A percentile compares a stretch with the other conserved stretches of the same genome.
phyloP scores from a whole-genome alignment of 2,329 filamentous ascomycete genomes.

The Aspergillus fischeri region DNA sequence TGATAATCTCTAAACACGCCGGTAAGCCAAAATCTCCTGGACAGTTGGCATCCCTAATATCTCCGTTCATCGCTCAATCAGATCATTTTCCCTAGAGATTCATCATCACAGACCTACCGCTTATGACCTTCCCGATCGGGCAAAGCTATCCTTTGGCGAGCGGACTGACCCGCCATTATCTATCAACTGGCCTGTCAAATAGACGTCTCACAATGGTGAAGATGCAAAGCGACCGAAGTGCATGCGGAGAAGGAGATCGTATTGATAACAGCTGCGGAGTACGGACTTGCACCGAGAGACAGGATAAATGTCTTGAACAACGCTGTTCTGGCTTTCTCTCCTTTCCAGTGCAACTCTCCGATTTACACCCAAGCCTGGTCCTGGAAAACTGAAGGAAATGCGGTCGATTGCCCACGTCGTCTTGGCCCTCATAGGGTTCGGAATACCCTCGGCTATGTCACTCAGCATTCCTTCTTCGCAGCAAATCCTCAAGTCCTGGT shows the following conservation, averaged over 20 bases:
- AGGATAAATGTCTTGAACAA: not conserved
- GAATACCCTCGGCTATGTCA: slow-evolving; percentile 6
- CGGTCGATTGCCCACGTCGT: slow-evolving; percentile 1
- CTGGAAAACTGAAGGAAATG: not conserved
- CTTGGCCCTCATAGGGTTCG: not conserved
- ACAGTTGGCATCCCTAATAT: not conserved
- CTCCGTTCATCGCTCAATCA: not conserved
- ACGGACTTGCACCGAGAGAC: not conserved
- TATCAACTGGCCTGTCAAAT: not conserved
- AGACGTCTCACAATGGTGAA: not conserved
- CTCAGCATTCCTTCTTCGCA: slow-evolving; percentile 25
- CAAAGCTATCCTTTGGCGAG: not conserved
- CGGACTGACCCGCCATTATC: not conserved
- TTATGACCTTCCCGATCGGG: not conserved
- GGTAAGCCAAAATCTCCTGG: not conserved
- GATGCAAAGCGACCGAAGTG: not conserved
- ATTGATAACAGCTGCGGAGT: not conserved
- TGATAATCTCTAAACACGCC: not conserved
- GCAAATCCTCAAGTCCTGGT: slow-evolving; percentile 14
- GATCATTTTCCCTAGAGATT: not conserved
- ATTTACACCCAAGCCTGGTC: not conserved
- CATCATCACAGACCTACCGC: not conserved
- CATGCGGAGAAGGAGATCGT: not conserved
- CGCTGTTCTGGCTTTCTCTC: not conserved
- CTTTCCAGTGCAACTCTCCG: not conserved